Conservation (phyloP, 495 filamentous ascomycete genomes). For the Trichoderma orchidacearum region DNA sequence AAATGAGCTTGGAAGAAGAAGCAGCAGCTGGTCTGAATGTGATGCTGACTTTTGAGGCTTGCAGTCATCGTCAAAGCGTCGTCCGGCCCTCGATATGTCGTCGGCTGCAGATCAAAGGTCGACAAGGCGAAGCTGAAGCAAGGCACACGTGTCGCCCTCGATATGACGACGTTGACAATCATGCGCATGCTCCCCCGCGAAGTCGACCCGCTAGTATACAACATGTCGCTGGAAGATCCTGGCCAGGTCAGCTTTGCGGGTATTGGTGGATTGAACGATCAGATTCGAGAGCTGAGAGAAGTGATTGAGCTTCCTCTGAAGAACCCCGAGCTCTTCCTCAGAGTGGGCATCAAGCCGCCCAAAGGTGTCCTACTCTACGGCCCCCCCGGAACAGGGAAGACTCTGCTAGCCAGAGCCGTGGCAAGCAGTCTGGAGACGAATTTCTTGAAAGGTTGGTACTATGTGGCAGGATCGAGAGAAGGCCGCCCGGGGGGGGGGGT, state of each 20-base stretch:
- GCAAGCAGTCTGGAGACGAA: conserved; percentile 97
- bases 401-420: conserved; percentile 84
- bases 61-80: conserved; percentile 71
- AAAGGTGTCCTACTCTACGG: conserved; percentile 97
- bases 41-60: conserved; percentile 1
- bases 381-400: conserved; percentile 97
- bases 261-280: conserved; percentile 96
- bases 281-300: conserved; percentile 94
- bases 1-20: conserved; percentile 97
- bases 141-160: conserved; percentile 92
- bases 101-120: conserved; percentile 96
- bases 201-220: conserved; percentile 97
- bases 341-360: conserved; percentile 97
- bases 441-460: conserved; percentile 75
- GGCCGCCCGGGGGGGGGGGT: not conserved
- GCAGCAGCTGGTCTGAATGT: conserved; percentile 86
- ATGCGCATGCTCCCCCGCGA: conserved; percentile 99
- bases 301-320: conserved; percentile 97
- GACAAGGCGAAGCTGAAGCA: conserved; percentile 95
- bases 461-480: too few species aligned
- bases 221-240: conserved; percentile 98
- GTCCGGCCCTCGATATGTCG: conserved; percentile 93
- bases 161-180: conserved; percentile 99
- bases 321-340: conserved; percentile 93
- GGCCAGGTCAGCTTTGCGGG: conserved; percentile 98